Conservation (phyloP, 2,329 filamentous ascomycete genomes). For the Aureobasidium mangrovei region DNA sequence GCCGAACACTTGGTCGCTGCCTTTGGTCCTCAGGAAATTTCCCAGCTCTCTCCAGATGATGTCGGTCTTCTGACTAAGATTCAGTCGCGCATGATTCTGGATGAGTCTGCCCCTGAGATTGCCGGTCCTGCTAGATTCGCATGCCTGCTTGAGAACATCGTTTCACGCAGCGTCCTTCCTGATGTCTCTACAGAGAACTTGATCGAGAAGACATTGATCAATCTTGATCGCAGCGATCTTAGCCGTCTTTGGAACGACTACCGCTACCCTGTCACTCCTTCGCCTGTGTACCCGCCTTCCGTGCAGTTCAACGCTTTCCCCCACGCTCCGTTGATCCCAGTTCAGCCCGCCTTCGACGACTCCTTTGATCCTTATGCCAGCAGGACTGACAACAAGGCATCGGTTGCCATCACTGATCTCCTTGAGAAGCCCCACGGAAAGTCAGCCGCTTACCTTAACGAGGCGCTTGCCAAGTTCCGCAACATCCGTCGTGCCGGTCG, state of each 20-base stretch:
- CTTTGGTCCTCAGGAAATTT: constrained; percentile 51
- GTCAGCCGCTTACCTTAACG: constrained; percentile 59
- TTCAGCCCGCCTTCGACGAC: constrained; percentile 62
- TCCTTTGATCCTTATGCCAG: constrained; percentile 84
- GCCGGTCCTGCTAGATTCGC: constrained; percentile 52
- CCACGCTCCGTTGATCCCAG: constrained; percentile 34
- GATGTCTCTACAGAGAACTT: constrained; percentile 48
- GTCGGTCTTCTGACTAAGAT: constrained; percentile 54
- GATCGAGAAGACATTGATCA: constrained; percentile 50
- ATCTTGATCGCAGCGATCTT: constrained; percentile 42
- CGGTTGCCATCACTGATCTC: constrained; percentile 79
- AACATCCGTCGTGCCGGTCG: constrained; percentile 89
- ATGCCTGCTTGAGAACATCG: constrained; percentile 51
- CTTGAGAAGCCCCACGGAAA: constrained; percentile 72
- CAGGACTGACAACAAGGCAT: constrained; percentile 88
- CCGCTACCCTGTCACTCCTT: constrained; percentile 38
- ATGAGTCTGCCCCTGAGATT: constrained; percentile 42
- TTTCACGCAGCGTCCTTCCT: constrained; percentile 44
- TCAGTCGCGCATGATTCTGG: constrained; percentile 44
- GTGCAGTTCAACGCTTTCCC: constrained; percentile 39
- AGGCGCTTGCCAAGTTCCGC: constrained; percentile 73
- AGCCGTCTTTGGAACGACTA: constrained; percentile 51
- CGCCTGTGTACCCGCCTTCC: constrained; percentile 43
- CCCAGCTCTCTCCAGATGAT: constrained; percentile 44
- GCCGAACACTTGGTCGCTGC: constrained; percentile 53